Evolutionary conservation across 768 basidiomycete genomes (phyloP), one percentile per base, ranked within the genome.

Genomic region (Podaxis sp.): DNA sequence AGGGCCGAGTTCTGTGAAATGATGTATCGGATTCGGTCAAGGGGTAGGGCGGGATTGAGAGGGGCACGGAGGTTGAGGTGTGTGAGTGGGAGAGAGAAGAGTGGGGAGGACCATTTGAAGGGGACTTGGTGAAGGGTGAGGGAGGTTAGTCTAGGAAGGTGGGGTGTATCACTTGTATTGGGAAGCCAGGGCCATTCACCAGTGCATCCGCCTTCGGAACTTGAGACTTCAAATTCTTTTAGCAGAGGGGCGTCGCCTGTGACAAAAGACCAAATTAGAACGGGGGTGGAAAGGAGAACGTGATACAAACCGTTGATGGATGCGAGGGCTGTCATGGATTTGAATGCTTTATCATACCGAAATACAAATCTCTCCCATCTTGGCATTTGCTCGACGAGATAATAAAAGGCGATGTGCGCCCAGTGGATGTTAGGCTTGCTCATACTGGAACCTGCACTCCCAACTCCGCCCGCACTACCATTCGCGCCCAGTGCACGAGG

Each of bases 291-390:
- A 62, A 42, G 16, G 62, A 59, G 40, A 16, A 48, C 46, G 36
- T 38, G 37, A 32, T 56, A 73, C 83, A 50, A 62, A 90, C 90
- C 89, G 55, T 79, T 81, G 65, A 92, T 85, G 16, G 85, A 82
- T 69, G 88, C 88, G 63, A 93, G 78, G 6, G 91, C 89, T 60
- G 78, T 76, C 74, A 91, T 82, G 3, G 89, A 90, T 16, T 84
- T 73, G 71, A 91, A 91, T 36, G 87, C 86, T 69, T 84, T 87
- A 67, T 91, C 89, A 65, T 90, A 92, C 44, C 87, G 77, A 67
- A 93, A 91, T 10, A 91, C 81, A 65, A 93, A 93, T 23, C 90
- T 79, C 68, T 89, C 80, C 90, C 90, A 93, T 28, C 90, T 82
- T 64, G 85, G 84, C 85, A 91, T 91, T 69, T 91, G 88, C 65